Conservation (phyloP, 345 rosid genomes). For the Gossypioides kirkii region DNA sequence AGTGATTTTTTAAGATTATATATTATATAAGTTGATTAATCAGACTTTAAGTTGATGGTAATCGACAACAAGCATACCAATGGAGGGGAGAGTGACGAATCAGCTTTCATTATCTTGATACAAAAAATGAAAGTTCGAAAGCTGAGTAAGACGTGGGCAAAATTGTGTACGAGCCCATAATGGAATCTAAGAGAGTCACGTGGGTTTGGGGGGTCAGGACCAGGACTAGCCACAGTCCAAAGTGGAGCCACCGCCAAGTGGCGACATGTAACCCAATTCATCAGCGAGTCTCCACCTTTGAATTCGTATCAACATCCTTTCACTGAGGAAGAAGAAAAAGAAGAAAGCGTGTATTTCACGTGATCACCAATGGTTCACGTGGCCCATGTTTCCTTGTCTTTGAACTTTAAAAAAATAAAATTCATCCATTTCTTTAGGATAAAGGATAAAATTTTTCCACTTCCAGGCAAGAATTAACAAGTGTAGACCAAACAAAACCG, state of each 20-base stretch:
- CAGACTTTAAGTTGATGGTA: neutral
- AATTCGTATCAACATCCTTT: neutral
- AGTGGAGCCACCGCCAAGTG: neutral
- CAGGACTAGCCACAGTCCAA: neutral
- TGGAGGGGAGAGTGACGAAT: neutral
- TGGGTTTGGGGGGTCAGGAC: slow-evolving; percentile 24
- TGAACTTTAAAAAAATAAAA: neutral
- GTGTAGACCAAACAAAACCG: slow-evolving; percentile 30
- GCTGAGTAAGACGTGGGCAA: neutral
- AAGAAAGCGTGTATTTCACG: slow-evolving; percentile 35
- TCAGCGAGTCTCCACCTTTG: neutral
- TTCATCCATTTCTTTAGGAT: neutral
- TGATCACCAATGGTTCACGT: slow-evolving; percentile 51
- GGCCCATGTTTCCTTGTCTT: slow-evolving; percentile 34
- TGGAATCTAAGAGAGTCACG: slow-evolving; percentile 27
- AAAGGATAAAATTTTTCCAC: neutral
- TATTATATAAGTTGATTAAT: neutral
- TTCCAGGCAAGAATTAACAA: neutral
- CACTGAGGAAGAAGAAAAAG: neutral
- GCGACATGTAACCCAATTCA: neutral
- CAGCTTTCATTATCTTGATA: slow-evolving; percentile 8
- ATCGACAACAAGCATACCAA: neutral
- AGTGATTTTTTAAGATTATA: too few relatives aligned
- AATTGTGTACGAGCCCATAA: neutral
- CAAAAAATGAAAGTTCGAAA: neutral